Percentiles rank a stretch among this genome's conserved stretches.
Evolutionary conservation across 257 asterid genomes (phyloP).

Genomic region (Anisodus tanguticus): DNA sequence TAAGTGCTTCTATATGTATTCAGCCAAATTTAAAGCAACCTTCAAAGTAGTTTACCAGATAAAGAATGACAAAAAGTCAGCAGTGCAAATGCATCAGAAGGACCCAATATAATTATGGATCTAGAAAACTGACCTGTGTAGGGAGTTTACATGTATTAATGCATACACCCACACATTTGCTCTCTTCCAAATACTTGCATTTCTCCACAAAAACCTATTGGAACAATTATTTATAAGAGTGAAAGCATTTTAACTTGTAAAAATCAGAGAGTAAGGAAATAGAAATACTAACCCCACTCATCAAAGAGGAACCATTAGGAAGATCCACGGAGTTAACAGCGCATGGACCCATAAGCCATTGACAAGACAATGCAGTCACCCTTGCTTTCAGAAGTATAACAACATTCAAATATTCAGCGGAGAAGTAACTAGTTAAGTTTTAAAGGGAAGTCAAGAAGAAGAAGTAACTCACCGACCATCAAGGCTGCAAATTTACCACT

Average conservation of each 20-base stretch:
- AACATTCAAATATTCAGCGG: conserved; percentile 11
- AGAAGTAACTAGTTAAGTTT: neutral
- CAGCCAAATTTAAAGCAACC: neutral
- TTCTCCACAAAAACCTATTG: conserved; percentile 78
- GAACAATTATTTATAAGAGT: neutral
- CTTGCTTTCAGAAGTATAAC: conserved; percentile 63
- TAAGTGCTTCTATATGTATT: too few relatives aligned
- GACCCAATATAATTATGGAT: neutral
- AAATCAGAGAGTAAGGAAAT: neutral
- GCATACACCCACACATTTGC: conserved; percentile 90
- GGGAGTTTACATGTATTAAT: conserved; percentile 90
- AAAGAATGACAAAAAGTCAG: neutral
- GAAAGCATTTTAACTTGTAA: neutral
- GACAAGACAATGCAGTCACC: conserved; percentile 84
- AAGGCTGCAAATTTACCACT: conserved; percentile 73
- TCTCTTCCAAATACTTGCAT: conserved; percentile 91
- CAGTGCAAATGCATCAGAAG: conserved; percentile 23
- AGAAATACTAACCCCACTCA: conserved; percentile 65
- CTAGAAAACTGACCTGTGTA: conserved; percentile 64
- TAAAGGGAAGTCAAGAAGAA: neutral
- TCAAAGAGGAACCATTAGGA: conserved; percentile 68
- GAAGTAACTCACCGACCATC: conserved; percentile 75
- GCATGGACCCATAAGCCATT: conserved; percentile 93
- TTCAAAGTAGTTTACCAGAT: conserved; percentile 9
- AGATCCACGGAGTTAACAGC: conserved; percentile 66